Conservation (phyloP, 2,329 filamentous ascomycete genomes). For the Elsinoe batatas region DNA sequence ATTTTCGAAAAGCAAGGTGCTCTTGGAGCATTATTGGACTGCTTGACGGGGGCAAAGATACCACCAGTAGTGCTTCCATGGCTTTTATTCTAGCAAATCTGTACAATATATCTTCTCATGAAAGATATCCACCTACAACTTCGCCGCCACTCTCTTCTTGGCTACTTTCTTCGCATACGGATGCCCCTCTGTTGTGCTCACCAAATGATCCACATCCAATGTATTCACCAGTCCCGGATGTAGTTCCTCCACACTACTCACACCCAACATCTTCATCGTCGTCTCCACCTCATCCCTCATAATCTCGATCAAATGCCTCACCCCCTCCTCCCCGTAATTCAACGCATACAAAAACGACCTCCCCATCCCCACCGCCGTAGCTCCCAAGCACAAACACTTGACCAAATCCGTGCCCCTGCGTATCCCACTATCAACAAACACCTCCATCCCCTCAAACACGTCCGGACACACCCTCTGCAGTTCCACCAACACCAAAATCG, state of each 20-base stretch:
- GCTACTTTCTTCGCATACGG: background rate
- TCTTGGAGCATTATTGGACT: background rate
- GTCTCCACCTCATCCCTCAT: constrained; percentile 50
- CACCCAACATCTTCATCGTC: constrained; percentile 55
- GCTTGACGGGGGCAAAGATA: background rate
- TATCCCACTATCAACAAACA: constrained; percentile 57
- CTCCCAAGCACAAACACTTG: constrained; percentile 57
- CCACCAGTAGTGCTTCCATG: background rate
- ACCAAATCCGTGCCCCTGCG: constrained; percentile 57
- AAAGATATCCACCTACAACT: background rate
- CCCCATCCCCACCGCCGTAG: constrained; percentile 52
- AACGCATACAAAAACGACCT: constrained; percentile 51
- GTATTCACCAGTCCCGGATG: constrained; percentile 52
- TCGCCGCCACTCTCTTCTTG: background rate
- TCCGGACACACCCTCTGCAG: constrained; percentile 51
- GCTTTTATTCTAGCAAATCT: background rate
- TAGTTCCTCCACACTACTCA: constrained; percentile 51
- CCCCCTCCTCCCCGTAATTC: constrained; percentile 49
- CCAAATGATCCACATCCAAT: constrained; percentile 41
- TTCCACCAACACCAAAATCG: constrained; percentile 52
- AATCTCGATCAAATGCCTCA: constrained; percentile 36
- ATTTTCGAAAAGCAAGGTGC: background rate
- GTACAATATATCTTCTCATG: background rate
- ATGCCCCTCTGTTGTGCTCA: constrained; percentile 20
- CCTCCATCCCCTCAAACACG: constrained; percentile 50